Conservation (phyloP, 805 yeast species). For the Candida nitratophila region DNA sequence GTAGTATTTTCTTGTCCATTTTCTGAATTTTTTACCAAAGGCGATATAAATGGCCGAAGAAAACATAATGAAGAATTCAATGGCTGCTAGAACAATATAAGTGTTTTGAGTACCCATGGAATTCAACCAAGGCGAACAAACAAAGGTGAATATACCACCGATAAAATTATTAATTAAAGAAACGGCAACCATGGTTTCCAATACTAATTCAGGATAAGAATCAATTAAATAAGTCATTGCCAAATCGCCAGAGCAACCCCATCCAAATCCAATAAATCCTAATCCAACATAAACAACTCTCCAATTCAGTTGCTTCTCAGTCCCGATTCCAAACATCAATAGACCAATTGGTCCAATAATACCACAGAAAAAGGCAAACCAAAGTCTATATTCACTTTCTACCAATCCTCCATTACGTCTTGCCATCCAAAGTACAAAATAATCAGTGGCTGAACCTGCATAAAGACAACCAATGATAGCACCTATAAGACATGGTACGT, state of each 20-base stretch:
- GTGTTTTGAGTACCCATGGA: conserved; percentile 51
- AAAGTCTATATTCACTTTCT: conserved; percentile 59
- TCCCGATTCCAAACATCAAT: conserved; percentile 60
- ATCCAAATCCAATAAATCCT: conserved; percentile 59
- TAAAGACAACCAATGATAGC: conserved; percentile 58
- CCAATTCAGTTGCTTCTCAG: conserved; percentile 45
- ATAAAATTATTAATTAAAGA: conserved; percentile 54
- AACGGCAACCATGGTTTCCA: conserved; percentile 63
- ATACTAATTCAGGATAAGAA: conserved; percentile 56
- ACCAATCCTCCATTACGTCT: conserved; percentile 50
- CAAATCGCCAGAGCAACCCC: conserved; percentile 63
- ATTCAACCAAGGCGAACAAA: conserved; percentile 56
- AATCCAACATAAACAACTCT: conserved; percentile 51
- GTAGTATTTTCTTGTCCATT: conserved; percentile 46
- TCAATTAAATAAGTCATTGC: conserved; percentile 63
- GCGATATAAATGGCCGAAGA: conserved; percentile 46
- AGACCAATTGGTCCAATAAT: conserved; percentile 54
- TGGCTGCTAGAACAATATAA: conserved; percentile 53
- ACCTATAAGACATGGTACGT: conserved; percentile 63
- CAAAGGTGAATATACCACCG: conserved; percentile 61
- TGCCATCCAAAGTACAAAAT: conserved; percentile 60
- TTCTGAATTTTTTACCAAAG: conserved; percentile 55
- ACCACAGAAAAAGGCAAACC: conserved; percentile 50
- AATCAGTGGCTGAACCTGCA: conserved; percentile 58
- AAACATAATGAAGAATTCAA: conserved; percentile 48